Conservation (phyloP, 2,329 filamentous ascomycete genomes). For the Beauveria rudraprayagi region DNA sequence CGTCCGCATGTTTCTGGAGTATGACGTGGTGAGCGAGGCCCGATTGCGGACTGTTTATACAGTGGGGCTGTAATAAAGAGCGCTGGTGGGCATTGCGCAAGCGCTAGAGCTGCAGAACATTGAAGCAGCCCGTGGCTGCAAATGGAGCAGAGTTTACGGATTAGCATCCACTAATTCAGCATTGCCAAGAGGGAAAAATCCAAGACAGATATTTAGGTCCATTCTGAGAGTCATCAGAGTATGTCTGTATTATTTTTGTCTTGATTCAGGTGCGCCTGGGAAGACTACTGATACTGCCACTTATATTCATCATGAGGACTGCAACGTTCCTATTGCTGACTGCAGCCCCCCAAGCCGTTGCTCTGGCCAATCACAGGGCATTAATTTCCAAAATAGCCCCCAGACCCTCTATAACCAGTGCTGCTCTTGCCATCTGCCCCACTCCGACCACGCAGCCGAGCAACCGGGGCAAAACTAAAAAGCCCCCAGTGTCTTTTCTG, state of each 20-base stretch:
- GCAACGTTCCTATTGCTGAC: no score
- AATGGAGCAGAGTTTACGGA: neutral
- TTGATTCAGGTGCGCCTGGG: no score
- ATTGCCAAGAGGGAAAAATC: neutral
- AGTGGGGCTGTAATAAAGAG: no score
- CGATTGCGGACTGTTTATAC: no score
- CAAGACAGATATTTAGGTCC: neutral
- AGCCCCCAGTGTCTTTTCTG: slow-evolving; percentile 17
- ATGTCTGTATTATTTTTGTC: no score
- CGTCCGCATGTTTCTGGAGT: no score
- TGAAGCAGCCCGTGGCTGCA: neutral
- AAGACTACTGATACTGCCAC: no score
- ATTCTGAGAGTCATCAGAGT: no score
- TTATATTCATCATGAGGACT: no score
- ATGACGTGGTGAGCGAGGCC: no score
- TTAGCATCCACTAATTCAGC: no score
- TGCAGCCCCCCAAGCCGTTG: neutral
- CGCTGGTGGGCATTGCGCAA: neutral
- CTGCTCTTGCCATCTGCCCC: neutral
- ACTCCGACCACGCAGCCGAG: slow-evolving; percentile 9
- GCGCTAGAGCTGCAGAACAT: neutral
- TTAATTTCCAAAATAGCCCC: slow-evolving; percentile 24
- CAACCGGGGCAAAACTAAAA: slow-evolving; percentile 14
- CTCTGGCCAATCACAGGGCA: slow-evolving; percentile 25
- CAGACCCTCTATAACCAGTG: neutral